phyloP scores from a whole-genome alignment of 805 yeast species.

The Kodamaea jinghongensis region DNA sequence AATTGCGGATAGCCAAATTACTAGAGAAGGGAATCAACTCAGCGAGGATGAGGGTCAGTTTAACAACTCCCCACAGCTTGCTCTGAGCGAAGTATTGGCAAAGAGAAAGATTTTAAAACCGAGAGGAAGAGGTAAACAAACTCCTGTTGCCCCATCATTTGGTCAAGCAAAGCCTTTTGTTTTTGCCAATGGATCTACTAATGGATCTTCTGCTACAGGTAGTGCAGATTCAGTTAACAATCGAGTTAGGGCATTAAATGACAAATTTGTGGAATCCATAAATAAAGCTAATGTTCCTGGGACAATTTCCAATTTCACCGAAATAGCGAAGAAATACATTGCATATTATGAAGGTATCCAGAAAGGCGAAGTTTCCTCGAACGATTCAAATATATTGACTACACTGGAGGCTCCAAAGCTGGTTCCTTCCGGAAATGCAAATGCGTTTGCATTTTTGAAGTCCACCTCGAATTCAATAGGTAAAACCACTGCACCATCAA shows the following conservation, averaged over 20 bases:
- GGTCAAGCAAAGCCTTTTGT: neutral
- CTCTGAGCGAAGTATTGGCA: slow-evolving; percentile 62
- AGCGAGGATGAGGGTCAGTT: slow-evolving; percentile 27
- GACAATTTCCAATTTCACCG: slow-evolving; percentile 54
- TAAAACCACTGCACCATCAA: slow-evolving; percentile 3
- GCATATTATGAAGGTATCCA: slow-evolving; percentile 47
- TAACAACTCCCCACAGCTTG: slow-evolving; percentile 38
- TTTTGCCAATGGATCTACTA: neutral
- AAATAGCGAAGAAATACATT: slow-evolving; percentile 56
- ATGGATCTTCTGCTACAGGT: neutral
- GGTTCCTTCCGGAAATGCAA: slow-evolving; percentile 8
- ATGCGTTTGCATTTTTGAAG: slow-evolving; percentile 12
- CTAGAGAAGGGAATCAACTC: slow-evolving; percentile 42
- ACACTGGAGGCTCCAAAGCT: neutral
- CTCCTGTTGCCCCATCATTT: neutral
- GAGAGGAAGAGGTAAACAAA: slow-evolving; percentile 22
- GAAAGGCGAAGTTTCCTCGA: slow-evolving; percentile 9
- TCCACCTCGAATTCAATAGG: slow-evolving; percentile 3
- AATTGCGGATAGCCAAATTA: slow-evolving; percentile 61
- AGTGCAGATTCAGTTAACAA: slow-evolving; percentile 34
- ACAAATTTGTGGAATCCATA: slow-evolving; percentile 52
- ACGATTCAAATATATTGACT: slow-evolving; percentile 1
- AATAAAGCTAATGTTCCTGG: slow-evolving; percentile 38
- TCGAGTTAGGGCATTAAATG: slow-evolving; percentile 64
- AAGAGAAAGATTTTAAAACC: slow-evolving; percentile 68